Base-by-base conservation (phyloP, 2,329 filamentous ascomycete genomes). In the Colletotrichum salicis region DNA sequence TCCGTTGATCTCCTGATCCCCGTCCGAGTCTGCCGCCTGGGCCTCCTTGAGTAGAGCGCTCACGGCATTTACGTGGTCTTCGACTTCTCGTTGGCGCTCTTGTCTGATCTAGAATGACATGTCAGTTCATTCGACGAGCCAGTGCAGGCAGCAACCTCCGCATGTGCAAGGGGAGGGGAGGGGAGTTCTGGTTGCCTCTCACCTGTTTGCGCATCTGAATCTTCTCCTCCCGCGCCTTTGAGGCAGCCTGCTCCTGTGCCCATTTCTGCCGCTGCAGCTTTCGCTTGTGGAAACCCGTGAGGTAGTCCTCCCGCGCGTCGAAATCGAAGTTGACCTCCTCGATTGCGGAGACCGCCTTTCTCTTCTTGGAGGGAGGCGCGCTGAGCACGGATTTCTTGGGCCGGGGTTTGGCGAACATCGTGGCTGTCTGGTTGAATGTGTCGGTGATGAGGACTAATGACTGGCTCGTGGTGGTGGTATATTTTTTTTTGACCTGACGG, bases 201-300 rank as follows among this genome's bases (percentile, higher is more conserved):
- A 96, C 96, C 89, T 94, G 92, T 81, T 91, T 93, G 76, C 96
- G 87, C 68, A 92, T 85, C 70, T 88, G 85, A 69, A 95, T 88
- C 79, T 88, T 93, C 80, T 97, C 95, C 78, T 95, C 89, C 61
- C 92, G 90, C 59, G 92, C 94, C 79, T 89, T 91, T 82, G 94
- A 92, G 57, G 90, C 91, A 4, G 94, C 94, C 76, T 93, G 87
- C 76, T 96, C 94, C 79, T 96, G 93, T 1, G 96, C 96, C 81
- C 92, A 87, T 84, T 97, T 97, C 75, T 92, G 91, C 48, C 96
- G 89, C 80, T 94, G 93, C 64, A 93, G 84, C 82, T 98, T 98
- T 82, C 96, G 92, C 87, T 98, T 99, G 86, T 96, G 95, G 83
- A 99, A 99, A 3, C 96, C 96, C 0, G 95, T 98, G 70, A 99